phyloP scores from a whole-genome alignment of 768 basidiomycete genomes.

The Termitomyces sp. region DNA sequence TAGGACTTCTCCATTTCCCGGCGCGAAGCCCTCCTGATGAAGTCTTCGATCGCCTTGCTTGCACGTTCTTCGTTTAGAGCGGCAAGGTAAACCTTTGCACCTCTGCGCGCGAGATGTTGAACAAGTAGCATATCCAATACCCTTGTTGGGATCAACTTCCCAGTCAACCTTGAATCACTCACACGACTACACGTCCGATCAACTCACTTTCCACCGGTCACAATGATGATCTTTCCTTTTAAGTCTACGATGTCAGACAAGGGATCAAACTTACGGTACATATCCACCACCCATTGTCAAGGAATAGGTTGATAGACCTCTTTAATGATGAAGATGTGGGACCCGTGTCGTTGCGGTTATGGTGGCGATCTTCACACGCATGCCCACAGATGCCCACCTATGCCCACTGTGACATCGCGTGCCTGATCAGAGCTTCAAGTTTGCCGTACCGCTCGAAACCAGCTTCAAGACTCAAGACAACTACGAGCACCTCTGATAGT shows the following conservation, averaged over 20 bases:
- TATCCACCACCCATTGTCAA: background rate
- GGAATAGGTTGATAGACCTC: background rate
- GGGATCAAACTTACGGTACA: slow-evolving; percentile 6
- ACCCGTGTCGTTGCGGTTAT: background rate
- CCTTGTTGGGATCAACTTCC: slow-evolving; percentile 14
- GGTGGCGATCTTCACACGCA: background rate
- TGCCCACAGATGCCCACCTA: no score
- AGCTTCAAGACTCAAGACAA: no score
- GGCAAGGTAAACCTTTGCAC: slow-evolving; percentile 60
- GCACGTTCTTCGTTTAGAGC: slow-evolving; percentile 46
- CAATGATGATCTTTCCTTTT: slow-evolving; percentile 47
- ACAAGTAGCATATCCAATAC: slow-evolving; percentile 47
- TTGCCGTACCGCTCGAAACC: no score
- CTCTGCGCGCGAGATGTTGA: slow-evolving; percentile 45
- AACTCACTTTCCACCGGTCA: slow-evolving; percentile 56
- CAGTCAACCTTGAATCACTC: background rate
- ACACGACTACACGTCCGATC: background rate
- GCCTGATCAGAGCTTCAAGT: no score
- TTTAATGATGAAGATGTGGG: background rate
- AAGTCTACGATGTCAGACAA: slow-evolving; percentile 38
- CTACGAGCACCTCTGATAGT: no score
- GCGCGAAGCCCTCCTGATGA: slow-evolving; percentile 36
- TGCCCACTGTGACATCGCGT: background rate
- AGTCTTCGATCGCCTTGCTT: slow-evolving; percentile 44
- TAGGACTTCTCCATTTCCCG: slow-evolving; percentile 43